Evolutionary conservation across 352 stramenopile genomes (phyloP).

Genomic region (Globisporangium splendens): DNA sequence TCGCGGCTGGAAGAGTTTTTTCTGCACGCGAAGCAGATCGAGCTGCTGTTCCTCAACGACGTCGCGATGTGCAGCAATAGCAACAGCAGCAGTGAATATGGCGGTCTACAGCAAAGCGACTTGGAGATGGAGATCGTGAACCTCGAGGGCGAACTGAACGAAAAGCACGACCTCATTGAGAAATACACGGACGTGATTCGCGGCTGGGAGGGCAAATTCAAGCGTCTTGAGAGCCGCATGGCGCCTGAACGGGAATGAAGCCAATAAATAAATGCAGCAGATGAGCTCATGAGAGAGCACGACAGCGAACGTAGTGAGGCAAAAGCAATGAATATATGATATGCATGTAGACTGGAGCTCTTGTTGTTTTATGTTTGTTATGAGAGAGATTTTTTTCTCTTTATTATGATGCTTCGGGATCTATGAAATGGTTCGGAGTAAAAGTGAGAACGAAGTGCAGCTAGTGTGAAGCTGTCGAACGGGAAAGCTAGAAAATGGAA

Average conservation of each 20-base stretch:
- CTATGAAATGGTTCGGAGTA: background rate
- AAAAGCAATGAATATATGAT: background rate
- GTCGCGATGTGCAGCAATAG: background rate
- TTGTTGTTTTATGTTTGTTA: background rate
- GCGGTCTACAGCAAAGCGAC: slow-evolving; percentile 35
- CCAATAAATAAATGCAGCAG: background rate
- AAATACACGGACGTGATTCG: slow-evolving; percentile 83
- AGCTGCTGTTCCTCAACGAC: slow-evolving; percentile 67
- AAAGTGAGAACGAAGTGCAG: too few species aligned
- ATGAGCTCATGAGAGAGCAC: background rate
- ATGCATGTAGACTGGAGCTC: background rate
- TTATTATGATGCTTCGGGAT: background rate
- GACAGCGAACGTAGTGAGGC: background rate
- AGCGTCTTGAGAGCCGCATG: slow-evolving; percentile 68
- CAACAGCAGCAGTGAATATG: slow-evolving; percentile 7
- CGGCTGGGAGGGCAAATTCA: slow-evolving; percentile 84
- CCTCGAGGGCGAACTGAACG: slow-evolving; percentile 65
- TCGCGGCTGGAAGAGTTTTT: slow-evolving; percentile 73
- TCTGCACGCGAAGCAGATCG: slow-evolving; percentile 75
- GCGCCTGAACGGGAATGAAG: slow-evolving; percentile 43
- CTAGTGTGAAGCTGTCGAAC: background rate
- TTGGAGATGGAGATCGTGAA: slow-evolving; percentile 74
- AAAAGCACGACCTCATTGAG: slow-evolving; percentile 85
- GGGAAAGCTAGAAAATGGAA: background rate
- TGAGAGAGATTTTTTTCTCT: background rate